Evolutionary conservation across 306 rosid species (phyloP).

Genomic region (Hippophae gyantsensis): DNA sequence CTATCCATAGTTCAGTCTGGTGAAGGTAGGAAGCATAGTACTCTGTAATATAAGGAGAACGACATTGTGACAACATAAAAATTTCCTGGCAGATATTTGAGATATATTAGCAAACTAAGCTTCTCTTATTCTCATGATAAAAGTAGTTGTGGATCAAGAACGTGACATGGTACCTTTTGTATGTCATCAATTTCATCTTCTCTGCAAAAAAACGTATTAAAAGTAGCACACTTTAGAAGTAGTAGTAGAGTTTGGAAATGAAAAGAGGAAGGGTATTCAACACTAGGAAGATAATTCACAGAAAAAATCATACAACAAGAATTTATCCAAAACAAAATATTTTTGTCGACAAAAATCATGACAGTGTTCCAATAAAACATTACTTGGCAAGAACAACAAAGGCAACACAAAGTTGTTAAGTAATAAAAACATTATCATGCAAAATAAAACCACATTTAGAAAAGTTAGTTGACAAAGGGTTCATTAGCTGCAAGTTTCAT

Average conservation of each 20-base stretch:
- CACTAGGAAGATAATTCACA: background rate
- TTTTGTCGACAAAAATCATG: too few relatives aligned
- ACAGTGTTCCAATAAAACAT: background rate
- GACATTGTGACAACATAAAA: constrained; percentile 92
- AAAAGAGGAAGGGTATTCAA: constrained; percentile 7
- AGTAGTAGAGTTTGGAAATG: constrained; percentile 5
- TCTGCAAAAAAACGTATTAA: constrained; percentile 37
- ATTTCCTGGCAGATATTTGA: constrained; percentile 78
- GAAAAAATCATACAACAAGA: background rate
- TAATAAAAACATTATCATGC: too few relatives aligned
- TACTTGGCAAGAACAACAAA: too few relatives aligned
- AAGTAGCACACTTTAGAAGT: constrained; percentile 16
- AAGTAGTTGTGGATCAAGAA: constrained; percentile 12
- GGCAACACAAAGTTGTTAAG: too few relatives aligned
- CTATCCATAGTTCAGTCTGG: constrained; percentile 95
- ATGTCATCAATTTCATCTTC: constrained; percentile 99
- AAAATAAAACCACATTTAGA: too few relatives aligned
- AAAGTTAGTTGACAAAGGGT: too few relatives aligned
- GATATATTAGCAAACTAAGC: constrained; percentile 26
- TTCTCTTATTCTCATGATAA: constrained; percentile 11
- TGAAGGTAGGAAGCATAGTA: constrained; percentile 90
- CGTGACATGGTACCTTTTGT: constrained; percentile 62
- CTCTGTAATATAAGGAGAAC: constrained; percentile 89
- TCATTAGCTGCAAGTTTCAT: too few relatives aligned
- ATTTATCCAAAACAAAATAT: constrained; percentile 4